Evolutionary conservation across 441 rosid genomes (phyloP), one percentile per base, ranked within the genome.

Genomic region (Syzygium malaccense): DNA sequence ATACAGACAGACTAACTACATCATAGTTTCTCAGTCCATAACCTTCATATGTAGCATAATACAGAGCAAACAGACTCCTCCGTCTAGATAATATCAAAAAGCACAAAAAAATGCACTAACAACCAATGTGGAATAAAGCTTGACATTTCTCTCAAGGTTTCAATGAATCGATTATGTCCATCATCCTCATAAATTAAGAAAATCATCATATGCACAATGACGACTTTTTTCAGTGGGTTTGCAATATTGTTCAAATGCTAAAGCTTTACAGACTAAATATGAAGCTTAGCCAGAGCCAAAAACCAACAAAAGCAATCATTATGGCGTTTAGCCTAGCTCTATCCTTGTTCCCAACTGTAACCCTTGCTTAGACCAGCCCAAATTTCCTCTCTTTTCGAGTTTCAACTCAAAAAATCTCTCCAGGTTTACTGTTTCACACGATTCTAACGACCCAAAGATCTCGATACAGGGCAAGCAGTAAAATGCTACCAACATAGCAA

Each of bases 261-360:
- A 51, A 75, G 10, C 51, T 75, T 14, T 41, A 41, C 6, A 41
- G 45, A 75, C 51, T 41, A 12, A 57, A 25, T 57, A 28, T 25
- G 62, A 57, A 11, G 62, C n/a, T 25, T 57, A 57, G n/a, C 62
- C 25, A 57, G n/a, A 57, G n/a, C 48, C n/a, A 8, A 25, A 57
- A 57, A 57, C 25, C 62, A 57, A 25, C 62, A 9, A 57, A 57
- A 57, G n/a, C 62, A 57, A 57, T 25, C 62, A 75, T 37, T 0
- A 14, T 20, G 83, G 45, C 83, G n/a, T 75, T 41, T 23, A 48
- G 0, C 83, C 51, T 0, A 23, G n/a, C 51, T 75, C n/a, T 12
- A 20, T 41, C 17, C 18, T 75, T 41, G 51, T 75, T 75, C n/a
- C 51, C 0, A 0, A 71, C 83, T 0, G 0, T 41, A n/a, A 18